Base-by-base conservation (phyloP, 2,329 filamentous ascomycete species). In the Cladosporium velox region DNA sequence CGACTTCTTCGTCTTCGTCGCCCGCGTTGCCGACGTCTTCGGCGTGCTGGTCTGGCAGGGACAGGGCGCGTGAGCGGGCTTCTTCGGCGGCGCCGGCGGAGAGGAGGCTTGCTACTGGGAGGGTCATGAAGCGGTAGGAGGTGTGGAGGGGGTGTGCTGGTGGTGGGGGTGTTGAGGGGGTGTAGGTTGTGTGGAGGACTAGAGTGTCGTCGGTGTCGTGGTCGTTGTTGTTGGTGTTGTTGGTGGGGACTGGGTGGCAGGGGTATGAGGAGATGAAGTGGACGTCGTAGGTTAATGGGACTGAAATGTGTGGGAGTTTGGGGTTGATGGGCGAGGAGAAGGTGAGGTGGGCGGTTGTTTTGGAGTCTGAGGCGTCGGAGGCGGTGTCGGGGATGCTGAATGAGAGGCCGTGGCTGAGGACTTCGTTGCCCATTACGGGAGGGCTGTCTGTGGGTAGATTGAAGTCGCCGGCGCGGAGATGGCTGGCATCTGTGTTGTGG, bases 191-290 rank as follows among this genome's bases (percentile, higher is more conserved):
- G 61, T 60, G 32, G 14, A 57, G 49, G 14, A 34, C n/a, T 3
- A 60, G 24, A 8, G 52, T 35, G 64, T 35, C 47, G 34, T 35
- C 24, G 59, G 44, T 47, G 24, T 11, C 6, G 12, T 66, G 35
- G 7, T 44, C 7, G 34, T 44, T 51, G 35, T 61, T 55, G 52
- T 32, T 12, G 24, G 24, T 24, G 55, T 30, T 54, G 57, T 18
- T 21, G 26, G 15, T 61, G 24, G 55, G 38, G 10, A 47, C 52
- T 30, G 72, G 68, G 55, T 74, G 64, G 71, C 85, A 88, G 21
- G 83, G 83, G 71, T 83, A 84, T 1, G 84, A 83, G 0, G 83
- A 80, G 52, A 88, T 76, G 70, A 87, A 87, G 32, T 83, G 79
- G 15, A 85, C 79, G 66, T 86, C 83, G 72, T 85, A 79, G 18